Conservation (phyloP, 768 basidiomycete genomes). For the Pulveroboletus sp. region DNA sequence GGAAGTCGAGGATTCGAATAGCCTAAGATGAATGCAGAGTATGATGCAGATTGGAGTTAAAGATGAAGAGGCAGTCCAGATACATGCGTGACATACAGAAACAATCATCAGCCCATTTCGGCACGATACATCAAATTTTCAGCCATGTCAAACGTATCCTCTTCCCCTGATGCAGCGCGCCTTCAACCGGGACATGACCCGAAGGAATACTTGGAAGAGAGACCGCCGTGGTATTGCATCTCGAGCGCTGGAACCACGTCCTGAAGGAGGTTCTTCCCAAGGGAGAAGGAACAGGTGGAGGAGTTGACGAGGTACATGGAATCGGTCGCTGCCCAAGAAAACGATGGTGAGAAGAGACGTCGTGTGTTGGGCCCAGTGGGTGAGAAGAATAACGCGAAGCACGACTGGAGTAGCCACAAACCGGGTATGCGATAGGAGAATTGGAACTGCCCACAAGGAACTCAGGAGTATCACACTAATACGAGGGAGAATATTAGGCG, state of each 20-base stretch:
- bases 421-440: constrained; percentile 29
- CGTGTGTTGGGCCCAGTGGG: neutral
- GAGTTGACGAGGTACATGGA: constrained; percentile 11
- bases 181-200: constrained; percentile 19
- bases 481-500: neutral
- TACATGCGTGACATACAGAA: constrained; percentile 24
- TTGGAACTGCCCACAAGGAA: constrained; percentile 30
- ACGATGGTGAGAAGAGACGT: constrained; percentile 8
- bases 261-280: constrained; percentile 20
- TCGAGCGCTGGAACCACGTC: constrained; percentile 26
- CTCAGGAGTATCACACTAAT: constrained; percentile 24
- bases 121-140: constrained; percentile 22
- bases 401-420: constrained; percentile 27
- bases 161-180: constrained; percentile 23
- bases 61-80: constrained; percentile 6
- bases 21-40: constrained; percentile 1
- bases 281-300: constrained; percentile 15
- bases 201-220: constrained; percentile 14
- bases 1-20: neutral
- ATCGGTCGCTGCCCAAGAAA: constrained; percentile 15
- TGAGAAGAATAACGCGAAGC: constrained; percentile 12
- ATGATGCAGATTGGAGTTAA: constrained; percentile 10
- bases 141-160: constrained; percentile 29
- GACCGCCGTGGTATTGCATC: constrained; percentile 17
- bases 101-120: constrained; percentile 4